Evolutionary conservation across 1,284 basidiomycete genomes (phyloP), one percentile per base, ranked within the genome.

Genomic region (Ceratobasidium sp.): DNA sequence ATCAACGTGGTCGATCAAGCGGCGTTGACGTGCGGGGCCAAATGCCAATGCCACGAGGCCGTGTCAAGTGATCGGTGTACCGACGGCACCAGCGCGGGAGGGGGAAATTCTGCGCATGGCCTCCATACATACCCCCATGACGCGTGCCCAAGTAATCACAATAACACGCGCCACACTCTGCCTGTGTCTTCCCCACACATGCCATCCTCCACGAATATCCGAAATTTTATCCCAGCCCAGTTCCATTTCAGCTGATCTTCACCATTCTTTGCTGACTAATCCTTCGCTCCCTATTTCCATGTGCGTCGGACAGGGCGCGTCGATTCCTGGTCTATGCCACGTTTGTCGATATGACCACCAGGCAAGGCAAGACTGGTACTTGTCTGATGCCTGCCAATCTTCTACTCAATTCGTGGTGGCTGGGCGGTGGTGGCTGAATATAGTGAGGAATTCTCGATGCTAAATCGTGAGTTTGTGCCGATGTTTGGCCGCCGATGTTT

Each of bases 1-100:
- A 59, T 59, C 57, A 59, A 16, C 21, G 19, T 44, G 42, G 29
- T 52, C 58, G 46, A 62, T 62, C 58, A 52, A 50, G n/a, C 23
- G 49, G 16, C 27, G n/a, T 42, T 46, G 42, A 30, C 57, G 57
- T 59, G 57, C 57, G 57, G 57, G 57, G 57, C 23, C 21, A 27
- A 59, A 29, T 41, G 21, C 25, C 56, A 21, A 59, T 29, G 57
- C 56, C 56, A 57, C 56, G 56, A 57, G 56, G 56, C 54, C 2
- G 19, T 57, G 56, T 57, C 56, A 57, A 9, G 44, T 29, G 57
- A 46, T 29, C 57, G 44, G 30, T 46, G 42, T 4, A n/a, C 42
- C 42, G 42, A 46, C 42, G 42, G 42, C 16, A 46, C 42, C 44
- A 36, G 57, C 13, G 30, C 41, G 44, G 56, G 16, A 57, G 16